A percentile compares a stretch with the other conserved stretches of the same genome.
These are phyloP conservation scores for Pleurotus ostreatus DNA, from an alignment of 768 basidiomycete species.

Conservation along the genomic window DNA sequence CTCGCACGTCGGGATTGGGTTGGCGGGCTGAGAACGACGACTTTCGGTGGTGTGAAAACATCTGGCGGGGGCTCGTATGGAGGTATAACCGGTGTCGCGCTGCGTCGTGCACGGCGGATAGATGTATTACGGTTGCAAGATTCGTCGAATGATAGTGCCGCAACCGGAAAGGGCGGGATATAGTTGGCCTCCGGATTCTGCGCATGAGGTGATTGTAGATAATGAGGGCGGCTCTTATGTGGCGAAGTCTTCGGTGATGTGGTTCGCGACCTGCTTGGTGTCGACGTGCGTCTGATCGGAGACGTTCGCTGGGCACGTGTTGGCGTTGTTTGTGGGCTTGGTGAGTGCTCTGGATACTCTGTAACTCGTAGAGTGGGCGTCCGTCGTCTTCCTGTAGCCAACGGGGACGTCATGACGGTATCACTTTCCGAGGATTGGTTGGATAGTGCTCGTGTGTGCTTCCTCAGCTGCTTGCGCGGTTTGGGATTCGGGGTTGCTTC, in stretches of 20 bases:
- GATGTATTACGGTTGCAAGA: not conserved
- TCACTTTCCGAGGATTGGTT: conserved; percentile 15
- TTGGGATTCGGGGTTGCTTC: conserved; percentile 60
- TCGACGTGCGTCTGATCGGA: conserved; percentile 11
- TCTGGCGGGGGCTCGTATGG: conserved; percentile 64
- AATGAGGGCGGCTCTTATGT: conserved; percentile 20
- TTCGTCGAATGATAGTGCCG: conserved; percentile 9
- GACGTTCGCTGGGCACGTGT: conserved; percentile 16
- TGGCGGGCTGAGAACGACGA: conserved; percentile 45
- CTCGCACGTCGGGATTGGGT: conserved; percentile 20
- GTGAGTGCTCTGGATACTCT: conserved; percentile 9
- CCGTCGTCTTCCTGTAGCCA: not conserved
- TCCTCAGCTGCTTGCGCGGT: conserved; percentile 45
- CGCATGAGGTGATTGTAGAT: conserved; percentile 36
- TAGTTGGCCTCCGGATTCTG: conserved; percentile 48
- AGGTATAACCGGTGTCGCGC: conserved; percentile 49
- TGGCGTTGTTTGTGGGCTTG: conserved; percentile 15
- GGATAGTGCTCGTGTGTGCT: conserved; percentile 13
- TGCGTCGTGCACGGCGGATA: conserved; percentile 29
- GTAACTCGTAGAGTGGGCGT: not conserved
- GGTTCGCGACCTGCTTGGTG: not conserved
- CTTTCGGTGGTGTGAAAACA: conserved; percentile 68
- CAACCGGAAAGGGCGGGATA: conserved; percentile 29
- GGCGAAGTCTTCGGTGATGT: conserved; percentile 14
- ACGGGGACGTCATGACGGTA: not conserved